Percentiles rank a stretch among this genome's conserved stretches.
Conservation (phyloP, 805 yeast species). For the Lipomyces lipofer region DNA sequence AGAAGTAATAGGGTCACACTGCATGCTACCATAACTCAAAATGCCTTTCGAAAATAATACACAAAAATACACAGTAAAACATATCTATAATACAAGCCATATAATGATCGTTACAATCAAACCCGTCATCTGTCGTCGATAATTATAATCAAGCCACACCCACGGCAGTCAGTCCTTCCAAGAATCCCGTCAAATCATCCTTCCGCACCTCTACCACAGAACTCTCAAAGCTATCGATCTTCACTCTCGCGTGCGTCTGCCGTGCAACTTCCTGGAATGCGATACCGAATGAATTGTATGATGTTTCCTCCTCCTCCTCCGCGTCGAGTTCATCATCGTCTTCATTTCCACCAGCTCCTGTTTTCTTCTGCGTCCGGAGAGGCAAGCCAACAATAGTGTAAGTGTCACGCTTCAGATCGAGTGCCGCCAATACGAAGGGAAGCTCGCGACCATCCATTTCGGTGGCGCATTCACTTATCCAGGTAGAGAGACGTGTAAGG, state of each 20-base stretch:
- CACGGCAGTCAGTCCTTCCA: conserved; percentile 67
- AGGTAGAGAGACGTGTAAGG: conserved; percentile 76
- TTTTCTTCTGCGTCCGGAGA: not conserved
- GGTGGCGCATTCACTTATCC: conserved; percentile 67
- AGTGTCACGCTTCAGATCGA: conserved; percentile 41
- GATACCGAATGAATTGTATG: conserved; percentile 79
- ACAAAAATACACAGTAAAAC: too few species aligned
- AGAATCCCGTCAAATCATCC: conserved; percentile 83
- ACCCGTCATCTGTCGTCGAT: too few species aligned
- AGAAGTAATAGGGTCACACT: too few species aligned
- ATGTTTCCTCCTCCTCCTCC: conserved; percentile 45
- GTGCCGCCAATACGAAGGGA: conserved; percentile 42
- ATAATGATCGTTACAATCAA: too few species aligned
- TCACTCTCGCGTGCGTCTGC: conserved; percentile 80
- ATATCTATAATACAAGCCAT: too few species aligned
- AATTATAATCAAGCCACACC: conserved; percentile 47
- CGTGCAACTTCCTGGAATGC: conserved; percentile 89
- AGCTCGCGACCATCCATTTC: conserved; percentile 20
- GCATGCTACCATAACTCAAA: too few species aligned
- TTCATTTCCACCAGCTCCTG: conserved; percentile 36
- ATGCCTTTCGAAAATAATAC: too few species aligned
- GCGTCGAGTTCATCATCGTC: conserved; percentile 34
- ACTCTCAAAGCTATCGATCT: conserved; percentile 93
- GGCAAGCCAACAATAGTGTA: conserved; percentile 26
- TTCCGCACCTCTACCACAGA: conserved; percentile 85